Conservation (phyloP, 2,329 filamentous ascomycete genomes). For the Curvularia eragrostidis region DNA sequence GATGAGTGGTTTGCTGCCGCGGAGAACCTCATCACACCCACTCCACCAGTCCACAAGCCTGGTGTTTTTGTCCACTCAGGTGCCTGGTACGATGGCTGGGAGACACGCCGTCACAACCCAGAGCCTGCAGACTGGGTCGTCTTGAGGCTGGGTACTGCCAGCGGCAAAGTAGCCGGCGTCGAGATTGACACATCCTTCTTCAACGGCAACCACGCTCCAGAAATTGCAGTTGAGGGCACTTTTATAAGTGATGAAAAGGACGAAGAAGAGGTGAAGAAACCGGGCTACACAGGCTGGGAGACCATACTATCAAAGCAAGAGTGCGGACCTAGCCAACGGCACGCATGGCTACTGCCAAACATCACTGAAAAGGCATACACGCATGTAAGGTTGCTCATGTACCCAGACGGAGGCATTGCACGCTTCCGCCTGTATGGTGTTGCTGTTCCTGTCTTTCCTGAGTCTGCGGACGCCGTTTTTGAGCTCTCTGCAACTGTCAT, state of each 20-base stretch:
- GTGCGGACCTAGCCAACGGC: slow-evolving; percentile 75
- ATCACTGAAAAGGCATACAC: slow-evolving; percentile 72
- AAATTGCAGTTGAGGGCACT: slow-evolving; percentile 77
- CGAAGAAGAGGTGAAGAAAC: slow-evolving; percentile 65
- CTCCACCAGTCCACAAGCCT: slow-evolving; percentile 61
- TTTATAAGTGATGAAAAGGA: slow-evolving; percentile 63
- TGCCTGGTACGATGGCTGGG: slow-evolving; percentile 71
- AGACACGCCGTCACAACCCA: slow-evolving; percentile 66
- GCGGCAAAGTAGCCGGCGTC: slow-evolving; percentile 73
- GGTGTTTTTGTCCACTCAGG: slow-evolving; percentile 66
- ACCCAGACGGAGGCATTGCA: slow-evolving; percentile 83
- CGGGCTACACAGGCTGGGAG: slow-evolving; percentile 65
- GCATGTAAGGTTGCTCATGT: slow-evolving; percentile 83
- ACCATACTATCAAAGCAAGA: slow-evolving; percentile 72
- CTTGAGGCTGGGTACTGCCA: slow-evolving; percentile 66
- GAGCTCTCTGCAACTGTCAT: slow-evolving; percentile 81
- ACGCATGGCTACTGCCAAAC: slow-evolving; percentile 71
- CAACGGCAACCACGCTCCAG: slow-evolving; percentile 81
- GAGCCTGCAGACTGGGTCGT: slow-evolving; percentile 66
- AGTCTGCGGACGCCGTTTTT: slow-evolving; percentile 68
- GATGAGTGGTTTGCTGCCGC: slow-evolving; percentile 69
- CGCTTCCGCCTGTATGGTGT: slow-evolving; percentile 79
- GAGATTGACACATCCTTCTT: slow-evolving; percentile 85
- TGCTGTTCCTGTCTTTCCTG: slow-evolving; percentile 77
- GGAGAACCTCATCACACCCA: slow-evolving; percentile 64